Evolutionary conservation across 495 filamentous ascomycete genomes (phyloP), one percentile per base, ranked within the genome.

Genomic region (Letharia lupina): DNA sequence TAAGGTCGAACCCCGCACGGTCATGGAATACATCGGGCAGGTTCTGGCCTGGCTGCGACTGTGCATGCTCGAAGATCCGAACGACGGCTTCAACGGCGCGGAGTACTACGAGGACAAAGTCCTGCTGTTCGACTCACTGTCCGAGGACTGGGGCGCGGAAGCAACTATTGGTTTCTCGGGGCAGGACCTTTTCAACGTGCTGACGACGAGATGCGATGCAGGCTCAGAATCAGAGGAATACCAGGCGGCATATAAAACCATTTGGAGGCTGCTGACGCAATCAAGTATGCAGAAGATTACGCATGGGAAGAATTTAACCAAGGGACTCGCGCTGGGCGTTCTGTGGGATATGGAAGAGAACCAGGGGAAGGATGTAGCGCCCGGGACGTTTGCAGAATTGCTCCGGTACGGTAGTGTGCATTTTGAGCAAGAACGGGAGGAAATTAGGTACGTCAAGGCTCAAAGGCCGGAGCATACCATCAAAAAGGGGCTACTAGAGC

Each of bases 21-120:
- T 54, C 12, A 42, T 60, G 37, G 58, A 60, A 12, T 60, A 60
- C 58, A 42, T 60, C 37, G 58, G 35, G 35, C 58, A 60, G 40
- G 40, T 60, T 41, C n/a, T 60, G 37, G 16, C 37, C 5, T 44
- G 37, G 37, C 10, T 15, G 58, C 58, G 58, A 0, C 42, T 61
- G 20, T 31, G 37, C 58, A 40, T 41, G 39, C 39, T 61, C n/a
- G 58, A 41, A 5, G 58, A 61, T 2, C 58, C 58, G 11, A 61
- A 5, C 18, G 28, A 28, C 31, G 58, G 58, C 3, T 61, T 40
- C 39, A 31, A 41, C 58, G 58, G 58, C 20, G 10, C 58, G 3
- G 58, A 40, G 20, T 61, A 61, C 37, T 61, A 41, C 37, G 41
- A n/a, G 58, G 18, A 41, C 33, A 61, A 61, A 42, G n/a, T 61